Evolutionary conservation across 202 grass and related monocot genomes (phyloP), one percentile per base, ranked within the genome.

Genomic region (Zoysia matrella): DNA sequence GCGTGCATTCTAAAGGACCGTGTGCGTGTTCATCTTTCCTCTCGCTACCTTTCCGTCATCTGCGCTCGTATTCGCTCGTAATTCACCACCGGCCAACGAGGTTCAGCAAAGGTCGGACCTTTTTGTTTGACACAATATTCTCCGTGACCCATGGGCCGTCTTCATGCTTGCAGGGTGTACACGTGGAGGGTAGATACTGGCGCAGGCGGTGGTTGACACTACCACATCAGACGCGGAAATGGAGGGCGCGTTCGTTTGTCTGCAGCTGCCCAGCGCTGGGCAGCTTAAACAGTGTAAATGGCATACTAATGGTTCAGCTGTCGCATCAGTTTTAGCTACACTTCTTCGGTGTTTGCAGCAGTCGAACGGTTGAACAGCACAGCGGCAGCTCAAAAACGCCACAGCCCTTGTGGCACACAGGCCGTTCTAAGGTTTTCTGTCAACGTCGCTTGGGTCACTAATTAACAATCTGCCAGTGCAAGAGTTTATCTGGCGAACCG

Each of bases 151-250:
- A 46, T 65, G 76, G 41, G 54, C 50, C 76, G 15, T 45, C 52
- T 44, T 11, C 67, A 22, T 22, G 45, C 45, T 12, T 85, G 15
- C 9, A 30, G 54, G 22, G 22, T 22, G 22, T 56, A 58, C 51
- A 42, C 47, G 56, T 67, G 58, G 82, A 81, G 12, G 36, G 6
- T 42, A 65, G 47, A 77, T 80, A 85, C 44, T 89, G 77, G 45
- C 4, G 4, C 60, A 48, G 22, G 22, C 22, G 72, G 82, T 85
- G 39, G 87, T 85, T 89, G 77, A 67, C 54, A 85, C 82, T 67
- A 67, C 36, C 58, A 81, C 87, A 85, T 89, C 87, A 58, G 69
- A 9, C 77, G 46, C 50, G 9, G 60, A 76, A 72, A 72, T 69
- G 12, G 30, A 22, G 22, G 49, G 87, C 22, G 22, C 22, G 22